Conservation (phyloP, 2,329 filamentous ascomycete species). For the Ophiostoma sp. region DNA sequence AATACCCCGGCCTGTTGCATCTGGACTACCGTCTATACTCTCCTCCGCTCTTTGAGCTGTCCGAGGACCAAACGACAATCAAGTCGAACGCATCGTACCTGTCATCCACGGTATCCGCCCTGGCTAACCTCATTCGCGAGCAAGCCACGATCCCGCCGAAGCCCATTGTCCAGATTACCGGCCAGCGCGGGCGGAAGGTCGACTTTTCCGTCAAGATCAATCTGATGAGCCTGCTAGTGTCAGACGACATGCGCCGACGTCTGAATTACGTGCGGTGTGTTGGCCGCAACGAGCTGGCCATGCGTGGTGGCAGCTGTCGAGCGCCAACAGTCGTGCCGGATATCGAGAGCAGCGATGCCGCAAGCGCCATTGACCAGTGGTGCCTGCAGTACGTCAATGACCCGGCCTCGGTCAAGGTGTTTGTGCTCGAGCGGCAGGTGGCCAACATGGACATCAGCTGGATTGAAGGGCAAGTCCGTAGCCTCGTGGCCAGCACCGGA, state of each 20-base stretch:
- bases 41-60: conserved; percentile 49
- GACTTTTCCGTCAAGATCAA: conserved; percentile 54
- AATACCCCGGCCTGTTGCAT: conserved; percentile 44
- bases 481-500: conserved; percentile 44
- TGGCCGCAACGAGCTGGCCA: conserved; percentile 44
- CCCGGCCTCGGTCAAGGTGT: conserved; percentile 42
- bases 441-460: conserved; percentile 52
- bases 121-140: conserved; percentile 44
- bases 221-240: conserved; percentile 49
- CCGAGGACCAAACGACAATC: conserved; percentile 44
- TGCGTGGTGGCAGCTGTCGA: conserved; percentile 40
- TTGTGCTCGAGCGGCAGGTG: conserved; percentile 48
- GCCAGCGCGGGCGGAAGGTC: conserved; percentile 40
- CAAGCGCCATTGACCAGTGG: conserved; percentile 46
- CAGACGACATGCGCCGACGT: conserved; percentile 41
- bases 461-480: conserved; percentile 51
- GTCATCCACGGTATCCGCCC: conserved; percentile 42
- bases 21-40: conserved; percentile 51
- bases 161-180: conserved; percentile 47
- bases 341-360: conserved; percentile 41
- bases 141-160: conserved; percentile 52
- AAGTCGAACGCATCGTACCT: conserved; percentile 46
- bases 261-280: conserved; percentile 53
- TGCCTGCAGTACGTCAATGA: conserved; percentile 46
- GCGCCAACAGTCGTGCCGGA: conserved; percentile 43